Percentiles rank a stretch among this genome's conserved stretches.
Evolutionary conservation across 2,329 filamentous ascomycete genomes (phyloP).

Genomic region (Fusarium gaditjirri): DNA sequence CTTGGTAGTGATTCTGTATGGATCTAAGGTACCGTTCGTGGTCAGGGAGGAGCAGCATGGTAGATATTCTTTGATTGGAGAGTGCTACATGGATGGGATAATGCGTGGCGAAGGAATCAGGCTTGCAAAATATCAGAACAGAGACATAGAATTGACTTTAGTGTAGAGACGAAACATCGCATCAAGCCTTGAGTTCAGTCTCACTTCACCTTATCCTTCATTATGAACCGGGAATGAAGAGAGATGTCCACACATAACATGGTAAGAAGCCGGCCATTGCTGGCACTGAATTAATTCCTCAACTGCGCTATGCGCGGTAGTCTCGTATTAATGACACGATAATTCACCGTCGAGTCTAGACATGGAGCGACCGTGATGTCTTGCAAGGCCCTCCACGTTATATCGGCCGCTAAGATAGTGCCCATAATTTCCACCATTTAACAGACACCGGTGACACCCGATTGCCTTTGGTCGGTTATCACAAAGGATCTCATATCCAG

Average conservation of each 20-base stretch:
- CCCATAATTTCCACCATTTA: not conserved
- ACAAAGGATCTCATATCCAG: not conserved
- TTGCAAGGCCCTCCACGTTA: not conserved
- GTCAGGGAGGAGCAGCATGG: not conserved
- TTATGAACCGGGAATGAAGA: too few relatives aligned
- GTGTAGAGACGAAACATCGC: not conserved
- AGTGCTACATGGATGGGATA: not conserved
- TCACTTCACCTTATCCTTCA: too few relatives aligned
- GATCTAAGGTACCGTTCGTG: not conserved
- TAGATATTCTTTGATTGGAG: not conserved
- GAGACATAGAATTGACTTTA: not conserved
- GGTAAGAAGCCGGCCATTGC: too few relatives aligned
- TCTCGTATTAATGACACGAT: not conserved
- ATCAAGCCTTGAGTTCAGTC: too few relatives aligned
- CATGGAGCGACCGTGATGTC: accelerated
- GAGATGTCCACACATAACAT: too few relatives aligned
- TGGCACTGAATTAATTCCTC: too few relatives aligned
- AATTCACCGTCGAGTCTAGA: not conserved
- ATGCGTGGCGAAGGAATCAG: not conserved
- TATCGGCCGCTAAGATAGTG: not conserved
- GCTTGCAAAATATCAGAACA: not conserved
- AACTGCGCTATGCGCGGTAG: not conserved
- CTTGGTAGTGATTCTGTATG: not conserved
- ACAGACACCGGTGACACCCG: not conserved
- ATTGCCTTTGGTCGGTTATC: slow-evolving; percentile 1